These are phyloP conservation scores for Trichomonascaceae sp. DNA, from an alignment of 1,139 yeast genomes.

Conservation along the genomic window DNA sequence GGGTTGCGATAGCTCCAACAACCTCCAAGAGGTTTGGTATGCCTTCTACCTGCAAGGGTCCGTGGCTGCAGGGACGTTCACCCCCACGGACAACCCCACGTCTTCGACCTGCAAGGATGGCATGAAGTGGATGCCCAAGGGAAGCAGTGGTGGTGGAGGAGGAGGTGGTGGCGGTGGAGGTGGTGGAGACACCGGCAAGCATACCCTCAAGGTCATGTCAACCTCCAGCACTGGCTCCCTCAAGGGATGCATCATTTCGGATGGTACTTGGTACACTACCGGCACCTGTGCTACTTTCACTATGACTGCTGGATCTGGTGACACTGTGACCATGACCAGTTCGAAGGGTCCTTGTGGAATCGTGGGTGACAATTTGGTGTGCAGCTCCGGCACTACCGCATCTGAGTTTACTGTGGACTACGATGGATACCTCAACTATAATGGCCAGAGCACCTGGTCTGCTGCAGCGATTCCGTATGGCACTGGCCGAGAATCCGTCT, in stretches of 20 bases:
- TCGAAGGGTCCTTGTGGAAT: conserved; percentile 68
- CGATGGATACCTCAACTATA: conserved; percentile 32
- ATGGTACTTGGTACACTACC: conserved; percentile 69
- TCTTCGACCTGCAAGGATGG: conserved; percentile 51
- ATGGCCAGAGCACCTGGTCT: conserved; percentile 56
- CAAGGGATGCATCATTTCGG: conserved; percentile 71
- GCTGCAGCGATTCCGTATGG: conserved; percentile 38
- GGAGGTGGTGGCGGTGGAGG: conserved; percentile 13
- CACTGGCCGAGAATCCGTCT: conserved; percentile 40
- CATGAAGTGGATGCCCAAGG: conserved; percentile 64
- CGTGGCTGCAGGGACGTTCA: conserved; percentile 48
- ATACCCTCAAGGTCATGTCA: no score
- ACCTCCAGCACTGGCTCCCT: conserved; percentile 37
- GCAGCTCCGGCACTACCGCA: conserved; percentile 17
- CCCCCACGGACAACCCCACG: conserved; percentile 47
- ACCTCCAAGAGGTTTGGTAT: conserved; percentile 79
- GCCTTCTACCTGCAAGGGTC: conserved; percentile 73
- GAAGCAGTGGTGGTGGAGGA: conserved; percentile 14
- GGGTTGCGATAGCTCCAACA: conserved; percentile 15
- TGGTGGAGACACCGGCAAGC: conserved; percentile 8
- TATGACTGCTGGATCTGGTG: conserved; percentile 50
- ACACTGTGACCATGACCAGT: conserved; percentile 38
- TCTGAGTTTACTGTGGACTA: conserved; percentile 22
- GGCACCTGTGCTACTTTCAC: conserved; percentile 82
- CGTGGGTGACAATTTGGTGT: conserved; percentile 25